A percentile compares a stretch with the other conserved stretches of the same genome.
These are phyloP conservation scores for Cutaneotrichosporon cavernicola DNA, from an alignment of 1,284 basidiomycete genomes.

Conservation along the genomic window DNA sequence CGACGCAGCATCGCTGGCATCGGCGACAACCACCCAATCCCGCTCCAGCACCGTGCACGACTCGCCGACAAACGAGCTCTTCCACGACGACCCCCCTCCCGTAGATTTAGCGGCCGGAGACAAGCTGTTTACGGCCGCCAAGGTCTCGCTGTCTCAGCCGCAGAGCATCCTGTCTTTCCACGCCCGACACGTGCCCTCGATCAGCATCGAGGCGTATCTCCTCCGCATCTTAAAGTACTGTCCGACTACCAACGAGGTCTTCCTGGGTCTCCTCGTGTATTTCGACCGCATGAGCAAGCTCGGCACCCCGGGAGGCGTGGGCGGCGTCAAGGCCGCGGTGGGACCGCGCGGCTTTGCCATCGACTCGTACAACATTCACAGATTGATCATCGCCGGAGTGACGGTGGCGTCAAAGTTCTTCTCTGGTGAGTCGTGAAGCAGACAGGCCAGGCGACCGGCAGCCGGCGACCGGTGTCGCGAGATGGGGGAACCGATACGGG, in stretches of 20 bases:
- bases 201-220: slow-evolving; percentile 91
- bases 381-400: slow-evolving; percentile 92
- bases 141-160: slow-evolving; percentile 70
- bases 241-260: slow-evolving; percentile 97
- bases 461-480: not conserved
- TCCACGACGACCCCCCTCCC: slow-evolving; percentile 43
- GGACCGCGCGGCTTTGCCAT: slow-evolving; percentile 73
- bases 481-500: not conserved
- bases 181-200: slow-evolving; percentile 91
- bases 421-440: slow-evolving; percentile 56
- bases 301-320: slow-evolving; percentile 41
- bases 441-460: not conserved
- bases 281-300: slow-evolving; percentile 75
- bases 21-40: slow-evolving; percentile 9
- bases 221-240: slow-evolving; percentile 96
- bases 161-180: slow-evolving; percentile 89
- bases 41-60: slow-evolving; percentile 22
- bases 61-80: slow-evolving; percentile 44
- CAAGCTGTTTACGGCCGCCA: slow-evolving; percentile 64
- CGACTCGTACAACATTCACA: slow-evolving; percentile 95
- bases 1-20: slow-evolving; percentile 15
- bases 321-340: slow-evolving; percentile 31
- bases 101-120: slow-evolving; percentile 45
- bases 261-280: slow-evolving; percentile 88
- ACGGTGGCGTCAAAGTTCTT: slow-evolving; percentile 99